These are phyloP conservation scores for Reticulascus tulasneorum DNA, from an alignment of 2,329 filamentous ascomycete genomes.

Conservation along the genomic window DNA sequence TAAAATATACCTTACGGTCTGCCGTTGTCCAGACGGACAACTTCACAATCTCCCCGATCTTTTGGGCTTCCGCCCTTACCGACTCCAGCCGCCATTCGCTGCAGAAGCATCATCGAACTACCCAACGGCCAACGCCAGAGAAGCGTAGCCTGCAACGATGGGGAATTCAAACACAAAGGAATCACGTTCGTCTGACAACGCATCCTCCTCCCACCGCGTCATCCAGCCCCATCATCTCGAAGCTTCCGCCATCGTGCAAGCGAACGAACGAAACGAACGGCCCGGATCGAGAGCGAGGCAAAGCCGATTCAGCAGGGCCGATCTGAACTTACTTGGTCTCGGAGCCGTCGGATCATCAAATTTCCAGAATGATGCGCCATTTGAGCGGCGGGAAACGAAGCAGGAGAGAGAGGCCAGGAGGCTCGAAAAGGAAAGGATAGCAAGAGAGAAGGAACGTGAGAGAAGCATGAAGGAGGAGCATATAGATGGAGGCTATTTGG, in stretches of 20 bases:
- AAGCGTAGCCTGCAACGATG: too few relatives aligned
- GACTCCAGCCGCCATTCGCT: too few relatives aligned
- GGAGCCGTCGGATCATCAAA: conserved; percentile 30
- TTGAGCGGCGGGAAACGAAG: conserved; percentile 76
- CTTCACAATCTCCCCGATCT: too few relatives aligned
- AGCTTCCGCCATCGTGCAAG: conserved; percentile 4
- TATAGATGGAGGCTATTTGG: conserved; percentile 90
- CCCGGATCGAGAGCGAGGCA: conserved; percentile 11
- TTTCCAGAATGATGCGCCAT: conserved; percentile 39
- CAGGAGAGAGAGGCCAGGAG: conserved; percentile 86
- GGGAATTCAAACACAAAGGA: conserved; percentile 37
- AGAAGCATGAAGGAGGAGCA: conserved; percentile 87
- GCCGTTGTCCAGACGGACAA: too few relatives aligned
- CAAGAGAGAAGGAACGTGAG: conserved; percentile 78
- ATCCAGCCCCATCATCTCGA: conserved; percentile 9
- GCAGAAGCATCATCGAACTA: too few relatives aligned
- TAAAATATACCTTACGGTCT: too few relatives aligned
- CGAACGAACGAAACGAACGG: conserved; percentile 4
- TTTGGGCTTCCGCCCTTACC: too few relatives aligned
- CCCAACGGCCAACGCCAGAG: too few relatives aligned
- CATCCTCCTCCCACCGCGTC: conserved; percentile 8
- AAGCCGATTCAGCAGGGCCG: conserved; percentile 33
- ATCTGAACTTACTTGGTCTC: conserved; percentile 44
- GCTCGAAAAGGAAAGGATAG: conserved; percentile 73
- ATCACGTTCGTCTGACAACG: conserved; percentile 22